Conservation (phyloP, 2,329 filamentous ascomycete species). For the Periconia digitata region DNA sequence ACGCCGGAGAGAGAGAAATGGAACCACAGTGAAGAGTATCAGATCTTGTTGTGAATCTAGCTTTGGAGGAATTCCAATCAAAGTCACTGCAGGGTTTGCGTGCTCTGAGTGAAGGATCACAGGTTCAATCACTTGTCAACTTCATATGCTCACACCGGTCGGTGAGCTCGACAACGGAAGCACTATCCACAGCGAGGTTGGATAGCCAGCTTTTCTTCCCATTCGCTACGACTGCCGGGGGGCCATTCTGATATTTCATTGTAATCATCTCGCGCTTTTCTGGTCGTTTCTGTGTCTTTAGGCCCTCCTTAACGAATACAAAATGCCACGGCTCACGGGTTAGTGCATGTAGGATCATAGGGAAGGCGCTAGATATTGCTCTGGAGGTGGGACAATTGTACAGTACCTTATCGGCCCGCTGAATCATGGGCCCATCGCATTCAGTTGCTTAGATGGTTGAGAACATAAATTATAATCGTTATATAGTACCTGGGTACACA, state of each 20-base stretch:
- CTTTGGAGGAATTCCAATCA: background rate
- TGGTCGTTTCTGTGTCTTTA: slow-evolving; percentile 6
- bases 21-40: background rate
- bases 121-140: background rate
- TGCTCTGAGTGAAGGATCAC: background rate
- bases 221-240: slow-evolving; percentile 9
- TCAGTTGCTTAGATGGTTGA: background rate
- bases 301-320: slow-evolving; percentile 11
- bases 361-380: background rate
- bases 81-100: background rate
- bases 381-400: background rate
- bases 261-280: slow-evolving; percentile 22
- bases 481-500: background rate
- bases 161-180: slow-evolving; percentile 8
- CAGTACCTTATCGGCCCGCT: background rate
- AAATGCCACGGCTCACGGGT: slow-evolving; percentile 1
- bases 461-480: background rate
- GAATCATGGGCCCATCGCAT: background rate
- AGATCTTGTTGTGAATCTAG: background rate
- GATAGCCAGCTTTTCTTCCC: slow-evolving; percentile 2
- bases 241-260: slow-evolving; percentile 17
- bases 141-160: slow-evolving; percentile 1
- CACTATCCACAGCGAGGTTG: background rate
- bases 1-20: background rate
- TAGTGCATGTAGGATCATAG: slow-evolving; percentile 7